Evolutionary conservation across 192 early-diverging fungal species (phyloP).

Genomic region (Backusella psychrophila): DNA sequence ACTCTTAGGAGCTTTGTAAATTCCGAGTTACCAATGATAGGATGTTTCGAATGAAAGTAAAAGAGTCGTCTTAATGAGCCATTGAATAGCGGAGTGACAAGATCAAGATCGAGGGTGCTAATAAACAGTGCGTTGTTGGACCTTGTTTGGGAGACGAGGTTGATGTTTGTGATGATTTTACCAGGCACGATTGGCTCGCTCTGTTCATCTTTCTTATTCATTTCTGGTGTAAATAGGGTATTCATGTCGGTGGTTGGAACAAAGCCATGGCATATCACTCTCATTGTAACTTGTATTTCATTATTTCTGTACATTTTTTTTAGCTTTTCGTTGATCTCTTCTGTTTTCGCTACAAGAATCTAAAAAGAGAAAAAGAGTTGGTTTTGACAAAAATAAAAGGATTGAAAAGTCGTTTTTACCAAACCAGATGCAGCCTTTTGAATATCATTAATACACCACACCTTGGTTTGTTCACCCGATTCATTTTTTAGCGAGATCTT

Average conservation of each 20-base stretch:
- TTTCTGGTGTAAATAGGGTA: background rate
- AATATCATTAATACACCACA: slow-evolving; percentile 44
- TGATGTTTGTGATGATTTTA: slow-evolving; percentile 17
- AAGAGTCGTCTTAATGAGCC: slow-evolving; percentile 54
- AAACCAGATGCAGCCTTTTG: slow-evolving; percentile 58
- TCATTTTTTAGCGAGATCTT: slow-evolving; percentile 1
- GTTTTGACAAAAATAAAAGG: slow-evolving; percentile 9
- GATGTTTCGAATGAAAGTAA: slow-evolving; percentile 36
- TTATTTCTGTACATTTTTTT: slow-evolving; percentile 34
- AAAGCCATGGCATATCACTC: slow-evolving; percentile 38
- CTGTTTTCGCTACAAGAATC: slow-evolving; percentile 45
- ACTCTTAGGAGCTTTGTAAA: slow-evolving; percentile 51
- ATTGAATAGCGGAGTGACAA: slow-evolving; percentile 31
- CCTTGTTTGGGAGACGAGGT: slow-evolving; percentile 22
- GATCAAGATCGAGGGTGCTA: slow-evolving; percentile 31
- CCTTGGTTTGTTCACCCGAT: background rate
- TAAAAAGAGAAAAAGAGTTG: slow-evolving; percentile 28
- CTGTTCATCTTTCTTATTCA: slow-evolving; percentile 9
- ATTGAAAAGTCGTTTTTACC: slow-evolving; percentile 23
- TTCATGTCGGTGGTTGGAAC: slow-evolving; percentile 23
- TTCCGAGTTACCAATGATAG: slow-evolving; percentile 55
- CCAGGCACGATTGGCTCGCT: background rate
- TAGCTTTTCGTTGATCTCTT: slow-evolving; percentile 23
- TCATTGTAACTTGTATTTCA: slow-evolving; percentile 26
- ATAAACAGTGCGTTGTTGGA: slow-evolving; percentile 40